Evolutionary conservation across 2,329 filamentous ascomycete genomes (phyloP).

Genomic region (Diaporthe capsici): DNA sequence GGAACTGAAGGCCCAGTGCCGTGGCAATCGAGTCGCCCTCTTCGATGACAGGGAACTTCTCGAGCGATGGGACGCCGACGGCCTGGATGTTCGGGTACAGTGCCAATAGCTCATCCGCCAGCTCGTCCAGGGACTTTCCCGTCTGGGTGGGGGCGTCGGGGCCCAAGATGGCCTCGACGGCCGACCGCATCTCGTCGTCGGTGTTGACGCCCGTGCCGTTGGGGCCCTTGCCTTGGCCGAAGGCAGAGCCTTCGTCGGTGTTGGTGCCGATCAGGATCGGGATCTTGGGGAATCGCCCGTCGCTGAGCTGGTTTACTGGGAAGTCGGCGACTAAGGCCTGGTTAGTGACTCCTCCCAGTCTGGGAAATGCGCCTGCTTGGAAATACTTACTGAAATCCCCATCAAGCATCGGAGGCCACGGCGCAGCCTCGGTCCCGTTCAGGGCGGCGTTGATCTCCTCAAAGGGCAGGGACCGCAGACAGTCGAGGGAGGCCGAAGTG

Average conservation of each 20-base stretch:
- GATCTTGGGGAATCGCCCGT: constrained; percentile 35
- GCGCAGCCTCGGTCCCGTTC: constrained; percentile 36
- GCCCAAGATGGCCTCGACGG: constrained; percentile 34
- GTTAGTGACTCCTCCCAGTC: not conserved
- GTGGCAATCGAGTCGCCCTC: constrained; percentile 33
- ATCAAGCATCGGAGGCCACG: constrained; percentile 41
- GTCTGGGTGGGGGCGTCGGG: constrained; percentile 30
- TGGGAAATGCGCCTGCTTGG: not conserved
- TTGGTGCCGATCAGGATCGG: constrained; percentile 40
- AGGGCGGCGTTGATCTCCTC: constrained; percentile 39
- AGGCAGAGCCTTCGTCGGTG: constrained; percentile 37
- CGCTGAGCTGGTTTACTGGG: constrained; percentile 33
- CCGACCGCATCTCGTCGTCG: constrained; percentile 37
- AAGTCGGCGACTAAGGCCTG: constrained; percentile 32
- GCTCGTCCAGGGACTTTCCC: constrained; percentile 31
- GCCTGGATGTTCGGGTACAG: constrained; percentile 40
- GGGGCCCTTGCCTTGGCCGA: constrained; percentile 34
- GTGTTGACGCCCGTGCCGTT: constrained; percentile 33
- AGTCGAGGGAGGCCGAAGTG: constrained; percentile 44
- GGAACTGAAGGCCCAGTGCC: constrained; percentile 37
- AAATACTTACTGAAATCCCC: constrained; percentile 38
- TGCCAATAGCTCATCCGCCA: constrained; percentile 33
- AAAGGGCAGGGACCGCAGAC: constrained; percentile 41
- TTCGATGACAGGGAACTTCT: constrained; percentile 38
- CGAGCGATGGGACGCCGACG: constrained; percentile 34